Conservation (phyloP, 176 grass and related monocot species). For the Eleusine indica region DNA sequence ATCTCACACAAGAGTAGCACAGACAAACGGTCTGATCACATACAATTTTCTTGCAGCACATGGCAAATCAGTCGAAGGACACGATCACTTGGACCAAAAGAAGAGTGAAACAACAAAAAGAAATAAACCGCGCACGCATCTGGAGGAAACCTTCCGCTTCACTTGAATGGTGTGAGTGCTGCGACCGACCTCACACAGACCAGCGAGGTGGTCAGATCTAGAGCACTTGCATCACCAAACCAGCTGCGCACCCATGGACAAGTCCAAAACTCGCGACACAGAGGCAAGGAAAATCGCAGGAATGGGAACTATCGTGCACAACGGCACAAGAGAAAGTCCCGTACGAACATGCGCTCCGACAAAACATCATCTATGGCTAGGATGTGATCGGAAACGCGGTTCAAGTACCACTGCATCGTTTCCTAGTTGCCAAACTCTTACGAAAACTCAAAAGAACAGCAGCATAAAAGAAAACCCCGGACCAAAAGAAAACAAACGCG, state of each 20-base stretch:
- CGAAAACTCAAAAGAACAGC: background rate
- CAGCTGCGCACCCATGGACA: background rate
- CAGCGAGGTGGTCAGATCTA: background rate
- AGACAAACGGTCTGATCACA: background rate
- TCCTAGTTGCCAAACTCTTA: background rate
- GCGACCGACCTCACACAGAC: background rate
- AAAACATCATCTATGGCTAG: background rate
- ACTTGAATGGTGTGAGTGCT: background rate
- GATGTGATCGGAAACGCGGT: background rate
- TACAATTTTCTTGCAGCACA: background rate
- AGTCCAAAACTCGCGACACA: background rate
- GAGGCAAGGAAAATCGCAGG: background rate
- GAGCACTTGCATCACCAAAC: background rate
- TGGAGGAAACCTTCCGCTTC: conserved; percentile 12
- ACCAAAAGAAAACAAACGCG: background rate
- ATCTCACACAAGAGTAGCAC: background rate
- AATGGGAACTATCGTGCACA: background rate
- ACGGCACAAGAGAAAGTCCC: background rate
- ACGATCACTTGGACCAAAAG: background rate
- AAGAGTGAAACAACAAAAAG: background rate
- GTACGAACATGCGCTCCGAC: background rate
- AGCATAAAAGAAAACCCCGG: background rate
- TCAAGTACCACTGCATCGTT: background rate
- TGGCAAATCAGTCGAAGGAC: background rate
- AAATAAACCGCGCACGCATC: background rate